Base-by-base conservation (phyloP, 2,329 filamentous ascomycete species). In the Trichoderma harzianum region DNA sequence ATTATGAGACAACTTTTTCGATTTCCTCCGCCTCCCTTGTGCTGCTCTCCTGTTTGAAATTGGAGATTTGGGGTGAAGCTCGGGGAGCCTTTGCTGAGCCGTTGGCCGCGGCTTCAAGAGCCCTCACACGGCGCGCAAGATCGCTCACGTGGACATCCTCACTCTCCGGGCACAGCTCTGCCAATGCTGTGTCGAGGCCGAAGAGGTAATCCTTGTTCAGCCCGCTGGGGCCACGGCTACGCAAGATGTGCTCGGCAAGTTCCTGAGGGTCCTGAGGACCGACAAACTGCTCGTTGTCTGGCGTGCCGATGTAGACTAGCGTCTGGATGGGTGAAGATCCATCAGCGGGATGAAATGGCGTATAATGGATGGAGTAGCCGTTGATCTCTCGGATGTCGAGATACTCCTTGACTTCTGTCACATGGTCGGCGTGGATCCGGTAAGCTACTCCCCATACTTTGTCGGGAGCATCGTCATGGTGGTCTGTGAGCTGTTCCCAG, bases 341-440 rank as follows among this genome's bases (percentile, higher is more conserved):
- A 74, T 84, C 81, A 55, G 81, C 79, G n/a, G 82, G 77, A 77
- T 95, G 86, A 80, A 98, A 98, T 0, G 92, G 90, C 32, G 94
- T 93, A 81, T 94, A 93, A 82, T 98, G 95, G 75, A 97, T 97
- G 69, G 91, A 93, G 83, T 99, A 99, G 30, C 96, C 96, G 83
- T 98, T 97, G 79, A 98, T 97, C 82, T 99, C 96, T 60, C 96
- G 91, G 75, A 98, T 95, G 81, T 98, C 95, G 62, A 99, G 92
- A 80, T 98, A 98, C 72, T 91, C 88, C 76, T 93, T 91, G 5
- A 98, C 95, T 83, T 95, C 91, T 73, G 90, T 87, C 26, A 97
- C 94, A 75, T 90, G 88, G 2, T 88, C 85, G 7, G 90, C 82
- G 32, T 87, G 86, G 81, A 97, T 95, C 78, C 95, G 92, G 84